Evolutionary conservation across 257 asterid genomes (phyloP), one percentile per base, ranked within the genome.

Genomic region (Henckelia pumila): DNA sequence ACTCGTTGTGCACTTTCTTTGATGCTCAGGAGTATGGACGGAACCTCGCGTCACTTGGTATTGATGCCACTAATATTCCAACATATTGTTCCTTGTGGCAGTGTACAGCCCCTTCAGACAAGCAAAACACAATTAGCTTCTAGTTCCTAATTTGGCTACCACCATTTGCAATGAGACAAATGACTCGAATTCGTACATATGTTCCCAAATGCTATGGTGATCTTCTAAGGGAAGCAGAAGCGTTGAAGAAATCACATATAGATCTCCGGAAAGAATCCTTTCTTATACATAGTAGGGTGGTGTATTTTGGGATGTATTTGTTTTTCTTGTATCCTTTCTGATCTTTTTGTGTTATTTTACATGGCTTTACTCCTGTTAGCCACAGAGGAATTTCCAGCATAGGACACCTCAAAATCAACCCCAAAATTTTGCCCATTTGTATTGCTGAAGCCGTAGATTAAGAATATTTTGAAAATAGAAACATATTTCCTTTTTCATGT

Each of bases 31-130:
- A 92, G 76, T 92, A 89, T 17, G 97, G 89, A 1, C 96, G 91
- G 60, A 85, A 86, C 78, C 94, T 92, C 29, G 81, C 88, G 44
- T 76, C 83, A 29, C 85, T 89, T 14, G 97, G 97, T 72, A 84
- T 92, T 6, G 85, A 89, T 58, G 98, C 95, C 32, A 77, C 87
- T n/a, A 74, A 71, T 67, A 86, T 92, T 65, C 89, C 91, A 28
- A 73, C 90, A 23, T 92, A 88, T 69, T 67, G 89, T 58, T 85
- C 89, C 67, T 74, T 92, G 68, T 92, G 98, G 98, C 89, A 89
- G 63, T 85, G 86, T 37, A 97, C 89, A 72, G 93, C 98, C 49
- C 97, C 98, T 70, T 56, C 81, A 2, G 97, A 92, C 63, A 83
- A 65, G 79, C 93, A 86, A 81, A 82, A 73, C 81, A 61, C 78